A percentile compares a stretch with the other conserved stretches of the same genome.
Conservation (phyloP, 1,139 yeast genomes). For the Tardiomyces depauwii region DNA sequence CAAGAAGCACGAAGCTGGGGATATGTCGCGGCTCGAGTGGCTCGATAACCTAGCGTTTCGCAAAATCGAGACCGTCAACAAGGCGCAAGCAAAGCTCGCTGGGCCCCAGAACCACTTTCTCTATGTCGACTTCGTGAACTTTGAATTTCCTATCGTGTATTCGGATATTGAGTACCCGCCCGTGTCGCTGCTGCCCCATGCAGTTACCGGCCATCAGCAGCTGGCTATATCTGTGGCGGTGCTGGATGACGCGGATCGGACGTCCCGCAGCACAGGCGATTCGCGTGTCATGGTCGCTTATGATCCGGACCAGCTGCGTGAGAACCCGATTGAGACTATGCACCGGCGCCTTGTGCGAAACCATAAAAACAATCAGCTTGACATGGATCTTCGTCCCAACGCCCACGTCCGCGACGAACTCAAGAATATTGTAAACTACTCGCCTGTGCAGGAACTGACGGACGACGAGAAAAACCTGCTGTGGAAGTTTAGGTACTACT, state of each 20-base stretch:
- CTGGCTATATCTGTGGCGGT: conserved; percentile 21
- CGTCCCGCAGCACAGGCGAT: background rate
- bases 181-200: conserved; percentile 13
- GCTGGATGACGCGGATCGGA: conserved; percentile 16
- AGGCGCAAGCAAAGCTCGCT: conserved; percentile 9
- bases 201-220: conserved; percentile 17
- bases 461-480: conserved; percentile 80
- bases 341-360: conserved; percentile 69
- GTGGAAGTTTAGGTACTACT: conserved; percentile 86
- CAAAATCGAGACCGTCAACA: conserved; percentile 37
- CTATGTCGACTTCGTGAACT: conserved; percentile 60
- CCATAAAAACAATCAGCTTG: conserved; percentile 64
- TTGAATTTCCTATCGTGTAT: conserved; percentile 73
- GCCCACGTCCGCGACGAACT: conserved; percentile 72
- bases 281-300: conserved; percentile 37
- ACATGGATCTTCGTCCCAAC: conserved; percentile 81
- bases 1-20: conserved; percentile 60
- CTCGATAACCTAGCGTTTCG: conserved; percentile 58
- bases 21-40: conserved; percentile 57
- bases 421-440: conserved; percentile 53
- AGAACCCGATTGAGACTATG: conserved; percentile 81
- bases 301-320: conserved; percentile 54
- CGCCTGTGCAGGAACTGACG: conserved; percentile 72
- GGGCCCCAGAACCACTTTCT: conserved; percentile 32
- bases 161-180: conserved; percentile 39